Conservation (phyloP, 2,329 filamentous ascomycete species). For the Arthrinium puccinioides region DNA sequence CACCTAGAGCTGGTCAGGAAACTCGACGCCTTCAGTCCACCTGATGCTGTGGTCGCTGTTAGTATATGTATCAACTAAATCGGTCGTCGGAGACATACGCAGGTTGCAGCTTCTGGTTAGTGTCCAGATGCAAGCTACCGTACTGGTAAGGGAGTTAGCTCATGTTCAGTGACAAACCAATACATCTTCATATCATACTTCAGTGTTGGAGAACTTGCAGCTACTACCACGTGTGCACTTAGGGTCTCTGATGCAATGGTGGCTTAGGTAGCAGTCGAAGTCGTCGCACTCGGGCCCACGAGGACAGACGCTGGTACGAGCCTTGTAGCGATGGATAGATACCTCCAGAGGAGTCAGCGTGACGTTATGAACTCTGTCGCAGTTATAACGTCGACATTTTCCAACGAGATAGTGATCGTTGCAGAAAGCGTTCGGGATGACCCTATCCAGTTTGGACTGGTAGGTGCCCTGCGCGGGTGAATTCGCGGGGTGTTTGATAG, state of each 20-base stretch:
- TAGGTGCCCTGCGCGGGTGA: slow-evolving; percentile 22
- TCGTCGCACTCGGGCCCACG: slow-evolving; percentile 22
- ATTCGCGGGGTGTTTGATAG: slow-evolving; percentile 21
- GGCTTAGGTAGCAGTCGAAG: slow-evolving; percentile 25
- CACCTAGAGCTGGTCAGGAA: slow-evolving; percentile 2
- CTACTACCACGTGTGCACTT: slow-evolving; percentile 14
- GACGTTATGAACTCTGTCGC: slow-evolving; percentile 23
- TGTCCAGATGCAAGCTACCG: slow-evolving; percentile 22
- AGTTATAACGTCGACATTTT: slow-evolving; percentile 20
- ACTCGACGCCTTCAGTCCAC: slow-evolving; percentile 1
- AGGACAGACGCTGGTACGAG: slow-evolving; percentile 24
- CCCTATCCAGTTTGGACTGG: slow-evolving; percentile 21
- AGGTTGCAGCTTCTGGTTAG: slow-evolving; percentile 20
- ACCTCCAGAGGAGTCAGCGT: slow-evolving; percentile 21
- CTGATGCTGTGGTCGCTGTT: neutral
- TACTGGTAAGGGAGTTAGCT: too few species aligned
- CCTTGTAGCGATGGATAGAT: slow-evolving; percentile 27
- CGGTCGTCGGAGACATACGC: slow-evolving; percentile 13
- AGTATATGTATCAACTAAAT: neutral
- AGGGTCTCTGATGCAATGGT: slow-evolving; percentile 21
- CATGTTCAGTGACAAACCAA: too few species aligned
- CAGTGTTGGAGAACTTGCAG: slow-evolving; percentile 21
- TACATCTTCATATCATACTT: too few species aligned
- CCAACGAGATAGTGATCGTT: slow-evolving; percentile 26
- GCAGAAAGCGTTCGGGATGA: slow-evolving; percentile 24